These are phyloP conservation scores for Xylaria castorea DNA, from an alignment of 495 filamentous ascomycete species.

Conservation along the genomic window DNA sequence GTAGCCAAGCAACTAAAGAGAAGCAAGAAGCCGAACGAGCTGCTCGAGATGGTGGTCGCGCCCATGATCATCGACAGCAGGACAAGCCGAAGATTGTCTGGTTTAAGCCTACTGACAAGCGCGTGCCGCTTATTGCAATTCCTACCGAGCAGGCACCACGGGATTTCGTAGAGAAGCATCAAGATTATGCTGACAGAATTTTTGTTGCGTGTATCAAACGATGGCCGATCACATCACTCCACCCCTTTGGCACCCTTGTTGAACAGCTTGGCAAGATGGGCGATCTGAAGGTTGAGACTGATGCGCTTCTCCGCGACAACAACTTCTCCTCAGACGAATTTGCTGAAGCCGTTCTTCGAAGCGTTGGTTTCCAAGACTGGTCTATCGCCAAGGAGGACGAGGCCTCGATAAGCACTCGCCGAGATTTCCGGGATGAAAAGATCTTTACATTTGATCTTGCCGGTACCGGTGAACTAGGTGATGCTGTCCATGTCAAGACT, in stretches of 20 bases:
- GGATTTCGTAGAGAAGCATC: constrained; percentile 98
- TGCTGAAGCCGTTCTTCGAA: constrained; percentile 92
- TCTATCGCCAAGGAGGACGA: constrained; percentile 82
- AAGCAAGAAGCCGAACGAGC: constrained; percentile 97
- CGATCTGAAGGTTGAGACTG: constrained; percentile 94
- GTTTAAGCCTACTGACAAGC: constrained; percentile 99
- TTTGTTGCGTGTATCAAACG: constrained; percentile 99
- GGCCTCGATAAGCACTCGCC: constrained; percentile 73
- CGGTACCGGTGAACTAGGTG: constrained; percentile 82
- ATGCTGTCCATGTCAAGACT: constrained; percentile 89
- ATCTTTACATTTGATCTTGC: constrained; percentile 92
- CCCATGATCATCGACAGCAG: constrained; percentile 78
- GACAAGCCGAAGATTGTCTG: constrained; percentile 99
- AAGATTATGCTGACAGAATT: constrained; percentile 95
- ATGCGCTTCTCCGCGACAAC: constrained; percentile 95
- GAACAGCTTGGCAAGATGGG: constrained; percentile 98
- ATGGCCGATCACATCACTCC: constrained; percentile 99
- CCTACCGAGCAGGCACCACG: constrained; percentile 97
- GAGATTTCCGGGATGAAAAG: constrained; percentile 88
- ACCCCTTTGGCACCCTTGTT: constrained; percentile 96
- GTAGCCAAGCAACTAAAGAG: constrained; percentile 98
- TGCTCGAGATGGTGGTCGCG: constrained; percentile 86
- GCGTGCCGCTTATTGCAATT: constrained; percentile 96
- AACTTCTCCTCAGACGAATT: constrained; percentile 99
- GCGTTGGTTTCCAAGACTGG: constrained; percentile 91